Conservation (phyloP, 176 grass and related monocot genomes). For the Zoysia japonica region DNA sequence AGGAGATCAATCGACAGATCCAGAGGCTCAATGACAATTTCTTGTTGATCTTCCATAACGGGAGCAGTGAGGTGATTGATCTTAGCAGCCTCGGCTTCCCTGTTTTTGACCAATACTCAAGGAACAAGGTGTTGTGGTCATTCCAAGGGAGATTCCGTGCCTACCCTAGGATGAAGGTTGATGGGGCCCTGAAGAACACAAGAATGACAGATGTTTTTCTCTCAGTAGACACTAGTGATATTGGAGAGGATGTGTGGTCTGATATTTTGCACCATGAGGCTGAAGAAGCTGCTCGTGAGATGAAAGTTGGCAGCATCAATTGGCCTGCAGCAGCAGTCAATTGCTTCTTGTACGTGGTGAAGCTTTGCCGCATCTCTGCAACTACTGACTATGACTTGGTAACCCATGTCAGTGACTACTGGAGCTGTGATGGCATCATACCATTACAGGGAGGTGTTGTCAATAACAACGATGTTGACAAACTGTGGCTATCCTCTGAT, state of each 20-base stretch:
- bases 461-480: neutral
- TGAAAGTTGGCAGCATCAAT: neutral
- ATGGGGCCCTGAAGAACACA: neutral
- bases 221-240: neutral
- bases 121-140: constrained; percentile 5
- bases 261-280: neutral
- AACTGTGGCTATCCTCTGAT: neutral
- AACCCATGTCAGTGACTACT: constrained; percentile 5
- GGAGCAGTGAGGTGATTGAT: constrained; percentile 18
- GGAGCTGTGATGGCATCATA: constrained; percentile 31
- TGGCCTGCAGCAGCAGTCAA: neutral
- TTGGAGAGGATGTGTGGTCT: accelerated
- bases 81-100: neutral
- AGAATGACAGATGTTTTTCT: neutral
- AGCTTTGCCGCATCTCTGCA: neutral
- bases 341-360: neutral
- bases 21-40: neutral
- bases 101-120: neutral
- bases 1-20: neutral
- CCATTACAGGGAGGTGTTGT: neutral
- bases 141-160: constrained; percentile 24
- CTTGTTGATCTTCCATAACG: constrained; percentile 24
- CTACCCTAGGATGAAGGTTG: neutral
- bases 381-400: neutral
- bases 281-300: neutral